A percentile compares a stretch with the other conserved stretches of the same genome.
Evolutionary conservation across 768 basidiomycete species (phyloP).

Genomic region (Suillus spraguei): DNA sequence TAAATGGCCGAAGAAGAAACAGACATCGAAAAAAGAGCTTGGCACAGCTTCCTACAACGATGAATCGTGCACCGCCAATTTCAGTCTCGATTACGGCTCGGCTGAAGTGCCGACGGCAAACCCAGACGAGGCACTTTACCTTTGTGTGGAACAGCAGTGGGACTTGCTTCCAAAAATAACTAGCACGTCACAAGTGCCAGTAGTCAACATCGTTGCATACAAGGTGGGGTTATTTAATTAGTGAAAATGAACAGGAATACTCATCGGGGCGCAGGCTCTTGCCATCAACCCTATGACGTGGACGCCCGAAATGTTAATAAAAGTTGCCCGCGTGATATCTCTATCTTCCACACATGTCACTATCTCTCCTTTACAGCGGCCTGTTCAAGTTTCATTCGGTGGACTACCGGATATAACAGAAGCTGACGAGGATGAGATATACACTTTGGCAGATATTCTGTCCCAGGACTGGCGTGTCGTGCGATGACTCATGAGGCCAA

Average conservation of each 20-base stretch:
- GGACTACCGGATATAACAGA: slow-evolving; percentile 22
- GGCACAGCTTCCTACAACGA: slow-evolving; percentile 16
- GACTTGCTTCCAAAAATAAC: slow-evolving; percentile 24
- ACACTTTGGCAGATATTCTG: slow-evolving; percentile 32
- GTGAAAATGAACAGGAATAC: background rate
- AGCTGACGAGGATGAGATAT: slow-evolving; percentile 23
- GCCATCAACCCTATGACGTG: slow-evolving; percentile 60
- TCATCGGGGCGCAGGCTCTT: slow-evolving; percentile 44
- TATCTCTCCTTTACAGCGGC: slow-evolving; percentile 17
- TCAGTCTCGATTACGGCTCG: slow-evolving; percentile 22
- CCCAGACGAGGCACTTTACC: slow-evolving; percentile 14
- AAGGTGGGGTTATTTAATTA: slow-evolving; percentile 39
- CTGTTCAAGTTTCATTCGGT: slow-evolving; percentile 31
- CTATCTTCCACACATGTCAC: slow-evolving; percentile 23
- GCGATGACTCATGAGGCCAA: slow-evolving; percentile 23
- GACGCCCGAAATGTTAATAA: slow-evolving; percentile 59
- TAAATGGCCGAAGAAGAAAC: slow-evolving; percentile 33
- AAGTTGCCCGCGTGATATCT: slow-evolving; percentile 41
- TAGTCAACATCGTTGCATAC: slow-evolving; percentile 46
- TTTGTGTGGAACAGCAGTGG: slow-evolving; percentile 22
- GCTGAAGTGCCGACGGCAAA: background rate
- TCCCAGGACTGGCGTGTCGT: slow-evolving; percentile 35
- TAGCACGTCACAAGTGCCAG: slow-evolving; percentile 26
- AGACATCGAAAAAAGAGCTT: slow-evolving; percentile 22
- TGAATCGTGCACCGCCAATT: slow-evolving; percentile 9